These are phyloP conservation scores for Diplodia scrobiculata DNA, from an alignment of 2,329 filamentous ascomycete genomes.

Conservation along the genomic window DNA sequence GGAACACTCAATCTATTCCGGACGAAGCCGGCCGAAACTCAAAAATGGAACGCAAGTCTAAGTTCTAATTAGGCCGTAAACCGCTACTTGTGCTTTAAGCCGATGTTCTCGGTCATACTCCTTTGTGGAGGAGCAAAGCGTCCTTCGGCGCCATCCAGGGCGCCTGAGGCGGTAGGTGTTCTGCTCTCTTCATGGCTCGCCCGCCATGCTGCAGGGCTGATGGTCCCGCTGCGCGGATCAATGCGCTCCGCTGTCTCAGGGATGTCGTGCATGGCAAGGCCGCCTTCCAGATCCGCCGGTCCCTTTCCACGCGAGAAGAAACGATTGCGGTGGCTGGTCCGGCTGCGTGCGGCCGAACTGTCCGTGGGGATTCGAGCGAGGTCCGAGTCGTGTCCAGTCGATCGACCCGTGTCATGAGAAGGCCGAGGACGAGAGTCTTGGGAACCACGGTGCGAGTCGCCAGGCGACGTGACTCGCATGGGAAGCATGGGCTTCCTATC, in stretches of 20 bases:
- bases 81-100: neutral
- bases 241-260: constrained; percentile 39
- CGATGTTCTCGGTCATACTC: constrained; percentile 1
- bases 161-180: constrained; percentile 11
- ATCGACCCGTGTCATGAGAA: constrained; percentile 42
- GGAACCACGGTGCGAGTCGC: neutral
- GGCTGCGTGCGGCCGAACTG: constrained; percentile 39
- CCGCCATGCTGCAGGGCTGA: constrained; percentile 40
- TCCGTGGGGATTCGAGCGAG: constrained; percentile 44
- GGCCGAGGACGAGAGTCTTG: constrained; percentile 33
- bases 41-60: constrained; percentile 18
- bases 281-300: constrained; percentile 40
- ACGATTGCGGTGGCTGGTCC: constrained; percentile 58
- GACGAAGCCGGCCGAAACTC: constrained; percentile 16
- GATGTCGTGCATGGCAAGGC: constrained; percentile 41
- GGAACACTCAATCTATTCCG: constrained; percentile 6
- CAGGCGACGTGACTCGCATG: constrained; percentile 44
- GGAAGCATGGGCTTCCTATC: constrained; percentile 53
- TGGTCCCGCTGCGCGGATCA: constrained; percentile 41
- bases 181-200: constrained; percentile 14
- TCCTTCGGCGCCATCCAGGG: constrained; percentile 2
- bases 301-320: constrained; percentile 59
- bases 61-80: constrained; percentile 14
- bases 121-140: constrained; percentile 2
- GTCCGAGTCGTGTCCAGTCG: constrained; percentile 39